Base-by-base conservation (phyloP, 176 grass and related monocot species). In the Aegilops bicornis region DNA sequence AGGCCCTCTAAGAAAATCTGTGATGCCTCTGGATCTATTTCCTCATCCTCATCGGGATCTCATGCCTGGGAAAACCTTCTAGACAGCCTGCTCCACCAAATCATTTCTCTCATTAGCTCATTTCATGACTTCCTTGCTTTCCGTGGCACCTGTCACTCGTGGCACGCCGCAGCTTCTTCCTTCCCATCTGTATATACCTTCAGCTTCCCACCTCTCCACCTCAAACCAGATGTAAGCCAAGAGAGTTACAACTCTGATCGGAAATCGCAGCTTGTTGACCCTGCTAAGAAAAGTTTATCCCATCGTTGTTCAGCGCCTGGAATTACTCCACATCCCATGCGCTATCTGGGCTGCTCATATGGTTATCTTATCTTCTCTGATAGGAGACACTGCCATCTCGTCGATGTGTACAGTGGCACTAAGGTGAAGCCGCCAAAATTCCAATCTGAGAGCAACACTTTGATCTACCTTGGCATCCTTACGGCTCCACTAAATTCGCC, bases 41-140 rank as follows among this genome's bases (percentile, higher is more conserved):
- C 71, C 37, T 19, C 29, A n/a, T 2, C 30, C 2, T 20, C 23
- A 4, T 64, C 36, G 4, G 63, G 16, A 36, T 42, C 64, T 47
- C 27, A 86, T 19, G 80, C 17, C 69, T 92, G 93, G 90, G 73
- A 86, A 36, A 80, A 83, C 69, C 88, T 90, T 45, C 40, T 78
- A 9, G 93, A 95, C 27, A 48, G n/a, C 47, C 31, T 95, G 13
- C 85, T 95, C 78, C 69, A 86, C 29, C 74, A 77, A 77, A 71
- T 95, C 65, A 48, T 92, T 73, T 3, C 15, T 40, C 85, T 87
- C 73, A 63, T 94, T 70, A 86, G 23, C 79, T 90, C 90, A 81
- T 89, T 90, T 22, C 88, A 78, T 64, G 93, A 92, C 29, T 29
- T 90, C n/a, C 86, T 92, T 68, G 84, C 76, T 84, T 87, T 90